Percentiles rank a stretch among this genome's conserved stretches.
Conservation (phyloP, 768 basidiomycete genomes). For the Lactarius sp. region DNA sequence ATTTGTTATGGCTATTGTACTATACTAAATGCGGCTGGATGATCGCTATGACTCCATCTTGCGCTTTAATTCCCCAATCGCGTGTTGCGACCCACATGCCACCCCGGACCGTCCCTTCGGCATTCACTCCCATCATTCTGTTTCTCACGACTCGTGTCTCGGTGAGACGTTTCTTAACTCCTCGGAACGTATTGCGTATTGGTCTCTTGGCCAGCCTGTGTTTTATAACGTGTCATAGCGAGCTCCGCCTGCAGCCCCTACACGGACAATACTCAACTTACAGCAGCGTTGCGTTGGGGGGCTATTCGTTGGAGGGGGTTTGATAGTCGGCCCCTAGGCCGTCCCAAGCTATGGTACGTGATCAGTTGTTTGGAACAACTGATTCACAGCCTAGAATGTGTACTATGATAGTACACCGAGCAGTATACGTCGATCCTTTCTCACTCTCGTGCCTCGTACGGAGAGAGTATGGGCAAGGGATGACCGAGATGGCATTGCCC, state of each 20-base stretch:
- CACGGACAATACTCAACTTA: background rate
- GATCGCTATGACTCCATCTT: background rate
- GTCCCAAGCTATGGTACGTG: background rate
- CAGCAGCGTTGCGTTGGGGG: background rate
- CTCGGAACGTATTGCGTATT: background rate
- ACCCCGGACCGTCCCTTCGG: too few relatives aligned
- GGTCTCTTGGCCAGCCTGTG: background rate
- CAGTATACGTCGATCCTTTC: background rate
- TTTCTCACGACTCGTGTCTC: background rate
- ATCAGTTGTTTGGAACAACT: background rate
- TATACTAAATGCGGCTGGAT: background rate
- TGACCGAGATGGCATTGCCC: background rate
- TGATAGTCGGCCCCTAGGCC: background rate
- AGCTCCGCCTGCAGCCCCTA: background rate
- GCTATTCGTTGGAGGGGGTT: too few relatives aligned
- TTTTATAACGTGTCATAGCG: background rate
- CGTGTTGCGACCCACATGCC: too few relatives aligned
- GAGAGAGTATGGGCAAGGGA: background rate
- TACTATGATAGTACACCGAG: background rate
- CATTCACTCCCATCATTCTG: background rate
- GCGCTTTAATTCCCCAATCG: background rate
- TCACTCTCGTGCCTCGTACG: background rate
- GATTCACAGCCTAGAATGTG: background rate
- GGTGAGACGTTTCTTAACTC: background rate
- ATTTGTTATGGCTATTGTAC: background rate